Evolutionary conservation across 495 filamentous ascomycete genomes (phyloP).

Genomic region (Penicillium egyptiacum): DNA sequence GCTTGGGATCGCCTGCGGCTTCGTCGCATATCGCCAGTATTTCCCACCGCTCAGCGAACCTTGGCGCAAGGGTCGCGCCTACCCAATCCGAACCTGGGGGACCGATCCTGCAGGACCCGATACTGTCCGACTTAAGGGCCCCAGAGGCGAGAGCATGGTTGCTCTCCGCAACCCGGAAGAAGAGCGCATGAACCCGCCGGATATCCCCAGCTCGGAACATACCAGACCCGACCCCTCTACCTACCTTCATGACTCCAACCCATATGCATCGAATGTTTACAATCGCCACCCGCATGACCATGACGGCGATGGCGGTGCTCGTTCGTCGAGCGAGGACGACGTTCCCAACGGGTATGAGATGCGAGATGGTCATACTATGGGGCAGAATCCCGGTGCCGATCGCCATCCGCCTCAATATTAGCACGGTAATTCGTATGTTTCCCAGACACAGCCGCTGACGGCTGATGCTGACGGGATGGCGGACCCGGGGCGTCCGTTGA

Average conservation of each 20-base stretch:
- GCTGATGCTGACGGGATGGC: conserved; percentile 10
- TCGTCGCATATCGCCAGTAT: conserved; percentile 54
- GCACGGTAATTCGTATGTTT: conserved; percentile 37
- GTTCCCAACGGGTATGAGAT: conserved; percentile 43
- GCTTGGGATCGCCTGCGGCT: conserved; percentile 56
- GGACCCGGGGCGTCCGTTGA: conserved; percentile 26
- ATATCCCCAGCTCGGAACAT: conserved; percentile 12
- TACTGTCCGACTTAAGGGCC: conserved; percentile 7
- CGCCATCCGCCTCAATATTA: conserved; percentile 29
- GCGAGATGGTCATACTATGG: conserved; percentile 36
- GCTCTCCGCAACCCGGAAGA: conserved; percentile 37
- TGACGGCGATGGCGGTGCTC: conserved; percentile 34
- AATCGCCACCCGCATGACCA: conserved; percentile 33
- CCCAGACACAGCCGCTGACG: conserved; percentile 24
- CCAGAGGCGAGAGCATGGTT: conserved; percentile 27
- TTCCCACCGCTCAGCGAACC: conserved; percentile 56
- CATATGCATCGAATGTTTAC: conserved; percentile 30
- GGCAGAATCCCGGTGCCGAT: conserved; percentile 26
- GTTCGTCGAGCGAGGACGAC: conserved; percentile 48
- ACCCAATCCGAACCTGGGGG: conserved; percentile 62
- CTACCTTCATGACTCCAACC: conserved; percentile 20
- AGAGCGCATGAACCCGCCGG: conserved; percentile 28
- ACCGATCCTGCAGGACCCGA: conserved; percentile 35
- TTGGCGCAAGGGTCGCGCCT: conserved; percentile 61
- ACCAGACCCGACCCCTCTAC: not conserved